Percentiles rank a stretch among this genome's conserved stretches.
Evolutionary conservation across 345 rosid species (phyloP).

Genomic region (Lenwebbia sp.): DNA sequence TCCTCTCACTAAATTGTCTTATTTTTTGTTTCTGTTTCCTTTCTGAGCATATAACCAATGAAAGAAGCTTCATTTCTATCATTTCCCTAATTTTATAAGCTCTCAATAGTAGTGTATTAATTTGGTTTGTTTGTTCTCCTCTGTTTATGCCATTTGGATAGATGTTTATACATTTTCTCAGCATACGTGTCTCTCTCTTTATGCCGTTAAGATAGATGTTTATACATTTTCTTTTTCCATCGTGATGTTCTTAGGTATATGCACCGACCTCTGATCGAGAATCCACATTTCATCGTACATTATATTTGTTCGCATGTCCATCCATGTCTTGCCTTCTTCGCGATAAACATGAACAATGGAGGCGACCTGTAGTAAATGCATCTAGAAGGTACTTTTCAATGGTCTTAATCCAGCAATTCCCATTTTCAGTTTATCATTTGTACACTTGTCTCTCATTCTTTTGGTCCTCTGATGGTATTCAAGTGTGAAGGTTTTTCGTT

Average conservation of each 20-base stretch:
- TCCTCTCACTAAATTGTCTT: not conserved
- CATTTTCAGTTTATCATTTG: not conserved
- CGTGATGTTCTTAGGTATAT: conserved; percentile 42
- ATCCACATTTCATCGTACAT: conserved; percentile 65
- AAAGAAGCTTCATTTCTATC: not conserved
- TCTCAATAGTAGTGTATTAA: not conserved
- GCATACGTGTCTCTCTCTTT: not conserved
- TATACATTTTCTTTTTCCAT: not conserved
- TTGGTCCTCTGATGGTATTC: conserved; percentile 6
- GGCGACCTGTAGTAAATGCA: conserved; percentile 35
- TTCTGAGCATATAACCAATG: not conserved
- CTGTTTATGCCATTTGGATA: not conserved
- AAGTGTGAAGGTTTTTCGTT: conserved; percentile 79
- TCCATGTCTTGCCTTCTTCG: conserved; percentile 79
- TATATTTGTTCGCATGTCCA: conserved; percentile 75
- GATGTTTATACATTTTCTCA: not conserved
- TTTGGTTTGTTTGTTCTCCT: not conserved
- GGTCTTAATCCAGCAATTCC: not conserved
- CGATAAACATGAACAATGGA: conserved; percentile 94
- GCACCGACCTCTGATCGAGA: conserved; percentile 56
- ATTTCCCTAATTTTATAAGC: not conserved
- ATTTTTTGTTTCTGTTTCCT: not conserved
- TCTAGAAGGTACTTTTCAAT: conserved; percentile 48
- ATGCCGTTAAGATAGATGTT: not conserved
- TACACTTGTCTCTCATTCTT: not conserved